Evolutionary conservation across 2,329 filamentous ascomycete species (phyloP).

Genomic region (Trichophyton verrucosum): DNA sequence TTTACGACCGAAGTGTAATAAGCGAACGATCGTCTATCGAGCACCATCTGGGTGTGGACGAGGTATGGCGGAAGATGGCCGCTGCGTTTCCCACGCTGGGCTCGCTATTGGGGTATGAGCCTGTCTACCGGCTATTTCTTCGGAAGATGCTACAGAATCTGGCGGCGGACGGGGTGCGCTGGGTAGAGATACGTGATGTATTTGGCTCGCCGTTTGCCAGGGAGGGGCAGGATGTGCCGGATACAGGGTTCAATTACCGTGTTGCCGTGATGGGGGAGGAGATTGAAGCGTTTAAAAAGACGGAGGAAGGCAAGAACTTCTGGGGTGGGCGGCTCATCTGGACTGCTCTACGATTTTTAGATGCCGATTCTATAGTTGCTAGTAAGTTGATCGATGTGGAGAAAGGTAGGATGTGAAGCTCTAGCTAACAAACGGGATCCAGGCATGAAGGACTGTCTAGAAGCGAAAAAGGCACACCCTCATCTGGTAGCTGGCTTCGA

Average conservation of each 20-base stretch:
- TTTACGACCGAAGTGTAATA: conserved; percentile 60
- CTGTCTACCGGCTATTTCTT: conserved; percentile 69
- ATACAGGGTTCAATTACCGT: conserved; percentile 56
- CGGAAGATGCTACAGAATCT: conserved; percentile 58
- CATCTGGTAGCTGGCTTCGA: conserved; percentile 53
- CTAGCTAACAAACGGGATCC: neutral
- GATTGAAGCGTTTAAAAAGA: conserved; percentile 59
- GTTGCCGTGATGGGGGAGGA: conserved; percentile 67
- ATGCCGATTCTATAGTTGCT: neutral
- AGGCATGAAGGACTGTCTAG: conserved; percentile 72
- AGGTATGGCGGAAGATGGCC: conserved; percentile 72
- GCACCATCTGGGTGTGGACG: conserved; percentile 72
- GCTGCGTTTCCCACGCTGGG: conserved; percentile 61
- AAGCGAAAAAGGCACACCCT: conserved; percentile 50
- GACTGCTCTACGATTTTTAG: conserved; percentile 55
- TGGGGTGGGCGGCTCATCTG: conserved; percentile 80
- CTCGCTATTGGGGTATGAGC: conserved; percentile 76
- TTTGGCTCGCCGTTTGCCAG: conserved; percentile 61
- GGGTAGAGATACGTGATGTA: conserved; percentile 67
- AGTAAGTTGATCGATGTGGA: neutral
- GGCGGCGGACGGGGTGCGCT: conserved; percentile 69
- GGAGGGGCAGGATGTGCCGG: conserved; percentile 51
- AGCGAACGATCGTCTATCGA: conserved; percentile 59
- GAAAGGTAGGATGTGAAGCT: neutral
- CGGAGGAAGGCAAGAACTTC: conserved; percentile 59